A percentile compares a stretch with the other conserved stretches of the same genome.
Conservation (phyloP, 1,284 basidiomycete species). For the Cryptococcus depauperatus region DNA sequence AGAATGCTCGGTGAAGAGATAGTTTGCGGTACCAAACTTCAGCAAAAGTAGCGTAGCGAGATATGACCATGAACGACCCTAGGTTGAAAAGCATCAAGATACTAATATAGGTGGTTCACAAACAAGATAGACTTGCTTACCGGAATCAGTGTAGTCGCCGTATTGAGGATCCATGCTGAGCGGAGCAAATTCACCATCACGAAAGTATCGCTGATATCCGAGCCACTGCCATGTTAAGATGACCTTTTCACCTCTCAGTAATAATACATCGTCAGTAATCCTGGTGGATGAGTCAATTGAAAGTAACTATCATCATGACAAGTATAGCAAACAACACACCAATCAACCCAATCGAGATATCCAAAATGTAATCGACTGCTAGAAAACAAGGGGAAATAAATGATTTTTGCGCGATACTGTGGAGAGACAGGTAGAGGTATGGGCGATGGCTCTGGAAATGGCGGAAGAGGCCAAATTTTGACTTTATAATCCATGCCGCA, state of each 20-base stretch:
- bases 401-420: slow-evolving; percentile 20
- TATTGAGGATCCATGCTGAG: slow-evolving; percentile 6
- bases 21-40: slow-evolving; percentile 8
- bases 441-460: slow-evolving; percentile 13
- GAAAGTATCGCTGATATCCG: slow-evolving; percentile 18
- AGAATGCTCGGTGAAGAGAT: slow-evolving; percentile 16
- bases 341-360: slow-evolving; percentile 19
- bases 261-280: slow-evolving; percentile 17
- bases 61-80: slow-evolving; percentile 18
- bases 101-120: too few species aligned
- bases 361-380: slow-evolving; percentile 16
- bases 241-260: slow-evolving; percentile 10
- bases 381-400: slow-evolving; percentile 25
- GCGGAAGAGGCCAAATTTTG: slow-evolving; percentile 29
- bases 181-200: not conserved
- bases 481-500: slow-evolving; percentile 16
- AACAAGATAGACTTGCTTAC: slow-evolving; percentile 11
- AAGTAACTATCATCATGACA: not conserved
- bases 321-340: slow-evolving; percentile 13
- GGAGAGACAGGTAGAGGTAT: slow-evolving; percentile 4
- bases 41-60: not conserved
- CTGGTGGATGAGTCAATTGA: slow-evolving; percentile 6
- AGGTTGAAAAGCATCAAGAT: not conserved
- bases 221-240: slow-evolving; percentile 25
- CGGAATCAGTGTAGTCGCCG: slow-evolving; percentile 17